Evolutionary conservation across 495 filamentous ascomycete genomes (phyloP).

Genomic region (Ascodesmis nigricans): DNA sequence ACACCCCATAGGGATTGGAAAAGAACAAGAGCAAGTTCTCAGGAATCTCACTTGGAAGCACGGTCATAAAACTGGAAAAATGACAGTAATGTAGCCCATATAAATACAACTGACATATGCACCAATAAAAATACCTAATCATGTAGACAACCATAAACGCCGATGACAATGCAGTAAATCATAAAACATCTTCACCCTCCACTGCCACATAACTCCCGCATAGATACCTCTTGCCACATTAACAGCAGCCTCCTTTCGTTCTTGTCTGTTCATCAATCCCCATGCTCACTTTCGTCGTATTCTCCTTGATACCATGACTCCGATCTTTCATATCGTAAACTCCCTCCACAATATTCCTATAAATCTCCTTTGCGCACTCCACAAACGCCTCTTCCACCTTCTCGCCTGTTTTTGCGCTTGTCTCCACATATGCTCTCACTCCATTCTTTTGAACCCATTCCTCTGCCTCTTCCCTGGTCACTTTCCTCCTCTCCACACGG

Average conservation of each 20-base stretch:
- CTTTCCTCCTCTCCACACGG: constrained; percentile 46
- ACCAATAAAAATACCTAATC: too few relatives aligned
- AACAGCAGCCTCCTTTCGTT: constrained; percentile 16
- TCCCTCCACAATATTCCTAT: constrained; percentile 81
- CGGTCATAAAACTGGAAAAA: too few relatives aligned
- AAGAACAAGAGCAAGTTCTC: too few relatives aligned
- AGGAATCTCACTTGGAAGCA: too few relatives aligned
- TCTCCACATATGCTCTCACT: constrained; percentile 79
- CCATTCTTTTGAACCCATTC: constrained; percentile 70
- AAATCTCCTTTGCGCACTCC: constrained; percentile 80
- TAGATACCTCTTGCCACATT: too few relatives aligned
- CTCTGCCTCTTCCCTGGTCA: constrained; percentile 56
- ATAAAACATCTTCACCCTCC: too few relatives aligned
- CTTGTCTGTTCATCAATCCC: constrained; percentile 18
- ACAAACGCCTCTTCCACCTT: constrained; percentile 83
- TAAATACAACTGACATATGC: too few relatives aligned
- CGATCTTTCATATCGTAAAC: constrained; percentile 88
- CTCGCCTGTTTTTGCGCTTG: constrained; percentile 82
- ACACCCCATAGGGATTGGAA: too few relatives aligned
- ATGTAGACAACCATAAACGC: too few relatives aligned
- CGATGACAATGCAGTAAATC: too few relatives aligned
- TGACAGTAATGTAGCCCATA: too few relatives aligned
- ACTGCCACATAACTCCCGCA: too few relatives aligned
- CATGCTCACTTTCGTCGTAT: constrained; percentile 16
- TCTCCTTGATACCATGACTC: constrained; percentile 69